Percentiles rank a stretch among this genome's conserved stretches.
Evolutionary conservation across 371 early-diverging fungal genomes (phyloP).

Genomic region (Rhizomucor pusillus): DNA sequence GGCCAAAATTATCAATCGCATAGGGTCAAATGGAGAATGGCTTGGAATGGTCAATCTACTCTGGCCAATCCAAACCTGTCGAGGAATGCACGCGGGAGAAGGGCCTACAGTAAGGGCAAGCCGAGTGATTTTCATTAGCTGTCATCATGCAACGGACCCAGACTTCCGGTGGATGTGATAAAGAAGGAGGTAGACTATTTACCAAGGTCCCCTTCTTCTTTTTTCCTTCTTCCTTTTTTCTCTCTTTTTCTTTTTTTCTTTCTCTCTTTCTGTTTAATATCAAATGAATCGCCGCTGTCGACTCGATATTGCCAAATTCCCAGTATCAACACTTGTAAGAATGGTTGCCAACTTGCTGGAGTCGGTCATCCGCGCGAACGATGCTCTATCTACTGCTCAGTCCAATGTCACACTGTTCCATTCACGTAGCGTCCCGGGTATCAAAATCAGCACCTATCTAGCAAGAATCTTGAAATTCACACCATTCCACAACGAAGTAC

Average conservation of each 20-base stretch:
- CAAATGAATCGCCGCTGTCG: background rate
- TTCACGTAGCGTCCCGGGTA: slow-evolving; percentile 76
- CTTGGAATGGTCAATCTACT: too few species aligned
- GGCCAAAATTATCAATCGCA: too few species aligned
- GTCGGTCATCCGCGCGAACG: slow-evolving; percentile 63
- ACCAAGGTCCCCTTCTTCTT: too few species aligned
- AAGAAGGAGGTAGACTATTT: too few species aligned
- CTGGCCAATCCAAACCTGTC: too few species aligned
- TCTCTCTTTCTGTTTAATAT: slow-evolving; percentile 6
- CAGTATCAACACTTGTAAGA: slow-evolving; percentile 24
- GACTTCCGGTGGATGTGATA: too few species aligned
- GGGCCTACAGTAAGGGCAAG: too few species aligned
- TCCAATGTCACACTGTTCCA: slow-evolving; percentile 70
- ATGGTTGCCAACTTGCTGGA: slow-evolving; percentile 55
- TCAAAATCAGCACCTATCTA: slow-evolving; percentile 65
- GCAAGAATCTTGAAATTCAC: slow-evolving; percentile 75
- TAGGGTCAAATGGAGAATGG: too few species aligned
- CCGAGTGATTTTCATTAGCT: too few species aligned
- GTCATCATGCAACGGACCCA: too few species aligned
- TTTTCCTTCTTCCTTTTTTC: background rate
- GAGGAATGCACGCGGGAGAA: too few species aligned
- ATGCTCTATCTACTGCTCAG: slow-evolving; percentile 54
- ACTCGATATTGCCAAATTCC: slow-evolving; percentile 40
- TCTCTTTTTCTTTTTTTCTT: slow-evolving; percentile 9
- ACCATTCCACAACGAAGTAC: slow-evolving; percentile 71